phyloP scores from a whole-genome alignment of 2,329 filamentous ascomycete genomes.

The Raffaelea albimanens region DNA sequence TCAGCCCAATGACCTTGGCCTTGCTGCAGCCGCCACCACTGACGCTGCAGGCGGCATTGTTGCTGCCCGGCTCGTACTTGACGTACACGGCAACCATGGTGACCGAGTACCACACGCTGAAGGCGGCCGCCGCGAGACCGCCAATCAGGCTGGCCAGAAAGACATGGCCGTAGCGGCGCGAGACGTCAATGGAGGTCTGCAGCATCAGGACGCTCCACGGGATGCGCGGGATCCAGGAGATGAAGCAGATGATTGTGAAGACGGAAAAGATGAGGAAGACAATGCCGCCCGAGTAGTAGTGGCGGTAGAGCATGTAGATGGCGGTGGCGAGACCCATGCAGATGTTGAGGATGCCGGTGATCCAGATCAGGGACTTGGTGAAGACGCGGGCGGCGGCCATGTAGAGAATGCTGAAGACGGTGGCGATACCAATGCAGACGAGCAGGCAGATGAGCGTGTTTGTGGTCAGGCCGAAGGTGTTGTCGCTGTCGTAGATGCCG shows the following conservation, averaged over 20 bases:
- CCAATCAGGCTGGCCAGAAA: conserved; percentile 80
- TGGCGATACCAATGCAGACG: conserved; percentile 64
- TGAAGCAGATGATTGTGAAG: conserved; percentile 75
- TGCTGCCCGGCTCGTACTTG: conserved; percentile 59
- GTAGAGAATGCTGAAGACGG: conserved; percentile 68
- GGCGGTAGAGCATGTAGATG: conserved; percentile 70
- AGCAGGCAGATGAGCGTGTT: conserved; percentile 82
- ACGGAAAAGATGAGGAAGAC: conserved; percentile 76
- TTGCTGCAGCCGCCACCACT: conserved; percentile 57
- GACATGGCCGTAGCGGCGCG: conserved; percentile 75
- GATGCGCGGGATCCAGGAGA: conserved; percentile 81
- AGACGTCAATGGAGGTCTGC: conserved; percentile 74
- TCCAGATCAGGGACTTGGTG: conserved; percentile 87
- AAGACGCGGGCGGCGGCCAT: conserved; percentile 66
- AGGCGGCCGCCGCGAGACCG: conserved; percentile 63
- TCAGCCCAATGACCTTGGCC: conserved; percentile 71
- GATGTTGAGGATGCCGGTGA: conserved; percentile 83
- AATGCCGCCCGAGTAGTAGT: conserved; percentile 76
- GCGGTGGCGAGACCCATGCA: conserved; percentile 75
- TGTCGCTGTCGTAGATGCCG: conserved; percentile 62
- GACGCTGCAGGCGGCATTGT: conserved; percentile 41
- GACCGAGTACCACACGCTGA: conserved; percentile 77
- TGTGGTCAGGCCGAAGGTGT: conserved; percentile 60
- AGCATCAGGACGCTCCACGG: conserved; percentile 89
- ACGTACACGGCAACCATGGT: conserved; percentile 82